Percentiles rank a stretch among this genome's conserved stretches.
Conservation (phyloP, 139 green algal species). For the Chlamydomonas incerta region DNA sequence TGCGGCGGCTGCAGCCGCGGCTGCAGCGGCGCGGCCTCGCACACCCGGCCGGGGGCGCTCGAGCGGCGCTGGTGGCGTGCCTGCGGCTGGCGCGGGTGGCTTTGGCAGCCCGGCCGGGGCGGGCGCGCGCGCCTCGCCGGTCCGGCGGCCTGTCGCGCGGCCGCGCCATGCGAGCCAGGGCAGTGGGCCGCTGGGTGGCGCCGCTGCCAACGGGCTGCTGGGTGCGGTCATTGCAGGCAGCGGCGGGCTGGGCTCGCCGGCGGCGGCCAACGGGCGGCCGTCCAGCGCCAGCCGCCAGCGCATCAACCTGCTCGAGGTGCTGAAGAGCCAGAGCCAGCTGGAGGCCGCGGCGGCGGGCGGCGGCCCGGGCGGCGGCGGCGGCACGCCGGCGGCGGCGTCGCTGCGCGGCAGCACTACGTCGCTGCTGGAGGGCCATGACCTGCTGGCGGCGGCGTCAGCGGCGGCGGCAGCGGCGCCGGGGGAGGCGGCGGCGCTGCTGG, state of each 20-base stretch:
- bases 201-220: not conserved
- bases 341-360: not conserved
- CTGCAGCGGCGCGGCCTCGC: not conserved
- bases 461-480: too few relatives aligned
- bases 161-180: not conserved
- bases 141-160: not conserved
- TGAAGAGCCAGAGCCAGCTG: not conserved
- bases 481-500: too few relatives aligned
- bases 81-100: not conserved
- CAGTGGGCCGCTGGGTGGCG: not conserved
- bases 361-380: not conserved
- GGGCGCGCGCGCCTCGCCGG: not conserved
- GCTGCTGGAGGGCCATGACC: not conserved
- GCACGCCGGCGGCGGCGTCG: not conserved
- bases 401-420: not conserved
- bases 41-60: not conserved
- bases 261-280: not conserved
- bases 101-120: not conserved
- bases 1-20: not conserved
- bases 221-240: not conserved
- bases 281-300: not conserved
- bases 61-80: not conserved
- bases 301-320: constrained; percentile 16
- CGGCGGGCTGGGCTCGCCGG: not conserved
- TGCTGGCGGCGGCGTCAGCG: not conserved